Percentiles rank a stretch among this genome's conserved stretches.
These are phyloP conservation scores for Arthrocladium fulminans DNA, from an alignment of 2,329 filamentous ascomycete species.

Conservation along the genomic window DNA sequence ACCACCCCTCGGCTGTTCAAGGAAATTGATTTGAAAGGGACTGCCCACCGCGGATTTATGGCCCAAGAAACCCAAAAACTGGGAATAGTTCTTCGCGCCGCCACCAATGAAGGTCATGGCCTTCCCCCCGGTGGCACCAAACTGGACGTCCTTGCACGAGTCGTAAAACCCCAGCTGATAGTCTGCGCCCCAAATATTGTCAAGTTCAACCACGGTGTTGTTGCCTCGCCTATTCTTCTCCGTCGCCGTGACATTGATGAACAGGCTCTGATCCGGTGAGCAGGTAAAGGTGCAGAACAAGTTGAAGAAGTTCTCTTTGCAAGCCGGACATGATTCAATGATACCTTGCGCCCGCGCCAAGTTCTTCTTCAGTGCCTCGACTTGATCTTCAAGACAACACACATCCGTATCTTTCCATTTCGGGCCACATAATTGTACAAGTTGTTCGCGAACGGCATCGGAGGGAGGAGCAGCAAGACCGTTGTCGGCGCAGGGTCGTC, in stretches of 20 bases:
- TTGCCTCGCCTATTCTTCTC: constrained; percentile 47
- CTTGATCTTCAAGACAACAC: constrained; percentile 77
- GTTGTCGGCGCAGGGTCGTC: constrained; percentile 90
- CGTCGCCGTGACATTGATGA: constrained; percentile 81
- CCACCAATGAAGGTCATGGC: constrained; percentile 96
- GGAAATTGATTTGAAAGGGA: constrained; percentile 95
- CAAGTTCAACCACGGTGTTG: constrained; percentile 72
- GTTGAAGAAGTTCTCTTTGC: constrained; percentile 98
- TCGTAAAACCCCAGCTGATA: constrained; percentile 87
- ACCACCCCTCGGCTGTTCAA: constrained; percentile 47
- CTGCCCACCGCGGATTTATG: constrained; percentile 82
- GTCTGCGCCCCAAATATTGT: constrained; percentile 74
- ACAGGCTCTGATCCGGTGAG: constrained; percentile 90
- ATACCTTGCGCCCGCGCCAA: constrained; percentile 79
- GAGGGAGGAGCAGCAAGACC: constrained; percentile 67
- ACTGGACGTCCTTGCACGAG: constrained; percentile 98
- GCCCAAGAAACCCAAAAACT: constrained; percentile 83
- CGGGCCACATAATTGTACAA: constrained; percentile 76
- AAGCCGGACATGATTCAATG: constrained; percentile 88
- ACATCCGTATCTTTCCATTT: constrained; percentile 78
- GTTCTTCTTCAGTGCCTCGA: constrained; percentile 72
- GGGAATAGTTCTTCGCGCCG: constrained; percentile 79
- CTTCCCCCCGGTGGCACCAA: constrained; percentile 83
- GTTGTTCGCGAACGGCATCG: constrained; percentile 60
- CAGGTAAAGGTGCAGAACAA: constrained; percentile 97